Evolutionary conservation across 2,329 filamentous ascomycete genomes (phyloP).

Genomic region (Xylogone sp.): DNA sequence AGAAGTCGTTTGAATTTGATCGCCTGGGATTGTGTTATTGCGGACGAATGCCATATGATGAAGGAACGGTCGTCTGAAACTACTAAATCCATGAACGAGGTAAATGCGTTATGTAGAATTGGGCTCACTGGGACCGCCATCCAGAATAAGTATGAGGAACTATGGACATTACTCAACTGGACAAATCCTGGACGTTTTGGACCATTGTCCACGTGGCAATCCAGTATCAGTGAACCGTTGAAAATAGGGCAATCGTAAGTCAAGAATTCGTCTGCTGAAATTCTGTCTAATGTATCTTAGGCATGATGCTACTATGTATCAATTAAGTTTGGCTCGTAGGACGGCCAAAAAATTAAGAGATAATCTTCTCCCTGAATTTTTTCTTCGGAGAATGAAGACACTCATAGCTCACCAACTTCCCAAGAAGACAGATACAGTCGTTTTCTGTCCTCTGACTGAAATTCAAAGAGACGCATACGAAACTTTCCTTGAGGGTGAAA

Average conservation of each 20-base stretch:
- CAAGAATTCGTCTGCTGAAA: not conserved
- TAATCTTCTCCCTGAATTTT: slow-evolving; percentile 85
- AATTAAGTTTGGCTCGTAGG: slow-evolving; percentile 75
- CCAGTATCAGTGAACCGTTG: slow-evolving; percentile 73
- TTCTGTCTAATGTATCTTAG: slow-evolving; percentile 11
- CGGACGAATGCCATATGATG: slow-evolving; percentile 88
- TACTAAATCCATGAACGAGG: slow-evolving; percentile 80
- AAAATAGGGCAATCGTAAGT: slow-evolving; percentile 72
- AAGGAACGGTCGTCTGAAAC: slow-evolving; percentile 77
- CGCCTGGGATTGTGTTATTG: slow-evolving; percentile 89
- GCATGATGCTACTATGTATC: slow-evolving; percentile 80
- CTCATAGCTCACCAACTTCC: slow-evolving; percentile 90
- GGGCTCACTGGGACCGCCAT: slow-evolving; percentile 94
- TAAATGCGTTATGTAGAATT: slow-evolving; percentile 89
- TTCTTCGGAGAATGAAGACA: slow-evolving; percentile 87
- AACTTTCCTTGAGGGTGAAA: slow-evolving; percentile 70
- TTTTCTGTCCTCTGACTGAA: slow-evolving; percentile 88
- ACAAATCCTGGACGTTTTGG: slow-evolving; percentile 78
- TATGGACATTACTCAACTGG: slow-evolving; percentile 97
- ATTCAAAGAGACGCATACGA: slow-evolving; percentile 80
- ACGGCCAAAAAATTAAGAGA: slow-evolving; percentile 82
- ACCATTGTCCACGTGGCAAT: slow-evolving; percentile 70
- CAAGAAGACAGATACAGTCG: slow-evolving; percentile 89
- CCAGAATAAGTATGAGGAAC: slow-evolving; percentile 95
- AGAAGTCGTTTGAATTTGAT: slow-evolving; percentile 73